Evolutionary conservation across 306 rosid species (phyloP).

Genomic region (Clitoria ternatea): DNA sequence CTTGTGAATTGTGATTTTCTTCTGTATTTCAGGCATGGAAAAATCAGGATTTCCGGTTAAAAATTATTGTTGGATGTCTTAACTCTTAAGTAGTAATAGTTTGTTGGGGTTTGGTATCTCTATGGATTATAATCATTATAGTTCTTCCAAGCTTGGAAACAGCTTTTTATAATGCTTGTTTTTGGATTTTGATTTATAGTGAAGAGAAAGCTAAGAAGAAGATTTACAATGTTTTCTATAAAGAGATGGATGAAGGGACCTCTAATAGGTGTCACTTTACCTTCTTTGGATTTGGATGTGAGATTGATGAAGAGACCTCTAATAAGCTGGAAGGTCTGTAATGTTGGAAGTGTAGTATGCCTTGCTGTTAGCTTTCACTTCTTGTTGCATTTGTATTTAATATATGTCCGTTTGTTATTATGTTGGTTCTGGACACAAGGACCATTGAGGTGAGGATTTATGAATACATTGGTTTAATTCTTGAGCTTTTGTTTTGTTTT

Average conservation of each 20-base stretch:
- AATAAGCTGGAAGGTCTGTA: conserved; percentile 70
- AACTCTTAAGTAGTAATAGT: neutral
- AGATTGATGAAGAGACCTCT: conserved; percentile 89
- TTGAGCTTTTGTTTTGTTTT: neutral
- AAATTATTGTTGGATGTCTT: too few species aligned
- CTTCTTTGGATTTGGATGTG: conserved; percentile 82
- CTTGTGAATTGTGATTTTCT: too few species aligned
- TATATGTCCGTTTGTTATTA: conserved; percentile 18
- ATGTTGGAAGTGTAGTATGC: neutral
- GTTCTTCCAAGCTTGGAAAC: neutral
- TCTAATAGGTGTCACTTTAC: too few species aligned
- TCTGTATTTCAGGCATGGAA: neutral
- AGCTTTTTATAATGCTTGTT: neutral
- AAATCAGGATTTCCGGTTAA: neutral
- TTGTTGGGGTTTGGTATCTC: too few species aligned
- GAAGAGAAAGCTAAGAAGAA: conserved; percentile 92
- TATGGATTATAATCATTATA: too few species aligned
- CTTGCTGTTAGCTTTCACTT: neutral
- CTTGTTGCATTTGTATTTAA: neutral
- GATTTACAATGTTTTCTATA: conserved; percentile 77
- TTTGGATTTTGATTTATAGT: conserved; percentile 26
- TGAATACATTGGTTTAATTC: neutral
- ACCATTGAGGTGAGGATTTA: conserved; percentile 70
- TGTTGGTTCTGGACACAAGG: conserved; percentile 75
- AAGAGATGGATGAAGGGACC: too few species aligned